Conservation (phyloP, 768 basidiomycete genomes). For the Leccinum imitatum region DNA sequence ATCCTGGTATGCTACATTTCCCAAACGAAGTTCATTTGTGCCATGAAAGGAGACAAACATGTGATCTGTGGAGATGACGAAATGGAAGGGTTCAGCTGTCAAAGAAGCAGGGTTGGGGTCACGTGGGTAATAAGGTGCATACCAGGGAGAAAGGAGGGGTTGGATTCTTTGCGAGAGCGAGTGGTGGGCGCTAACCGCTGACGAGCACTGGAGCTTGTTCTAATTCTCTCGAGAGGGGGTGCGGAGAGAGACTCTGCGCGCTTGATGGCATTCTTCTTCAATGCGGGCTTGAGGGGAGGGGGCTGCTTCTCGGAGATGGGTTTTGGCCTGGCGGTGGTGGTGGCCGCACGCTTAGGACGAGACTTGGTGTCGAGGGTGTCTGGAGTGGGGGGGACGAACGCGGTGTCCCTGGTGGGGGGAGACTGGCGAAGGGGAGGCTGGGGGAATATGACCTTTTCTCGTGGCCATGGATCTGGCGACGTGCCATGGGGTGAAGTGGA, state of each 20-base stretch:
- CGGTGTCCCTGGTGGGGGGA: slow-evolving; percentile 7
- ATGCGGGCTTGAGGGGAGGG: slow-evolving; percentile 52
- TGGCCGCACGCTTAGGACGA: slow-evolving; percentile 37
- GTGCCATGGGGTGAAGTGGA: slow-evolving; percentile 33
- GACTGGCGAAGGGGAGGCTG: slow-evolving; percentile 23
- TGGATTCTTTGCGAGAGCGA: slow-evolving; percentile 37
- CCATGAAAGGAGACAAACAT: slow-evolving; percentile 70
- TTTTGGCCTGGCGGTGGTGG: slow-evolving; percentile 19
- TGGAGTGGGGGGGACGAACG: slow-evolving; percentile 29
- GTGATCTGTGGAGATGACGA: slow-evolving; percentile 49
- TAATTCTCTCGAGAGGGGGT: slow-evolving; percentile 36
- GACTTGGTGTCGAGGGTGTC: slow-evolving; percentile 27
- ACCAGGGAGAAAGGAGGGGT: slow-evolving; percentile 35
- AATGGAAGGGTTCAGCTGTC: slow-evolving; percentile 24
- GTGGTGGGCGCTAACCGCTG: slow-evolving; percentile 32
- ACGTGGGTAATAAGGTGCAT: slow-evolving; percentile 1
- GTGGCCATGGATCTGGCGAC: slow-evolving; percentile 33
- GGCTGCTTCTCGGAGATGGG: slow-evolving; percentile 33
- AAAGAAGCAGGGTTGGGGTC: slow-evolving; percentile 17
- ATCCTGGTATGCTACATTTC: slow-evolving; percentile 46
- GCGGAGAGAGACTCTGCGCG: slow-evolving; percentile 25
- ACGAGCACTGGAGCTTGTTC: slow-evolving; percentile 42
- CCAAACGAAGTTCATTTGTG: slow-evolving; percentile 57
- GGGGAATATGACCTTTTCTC: slow-evolving; percentile 35
- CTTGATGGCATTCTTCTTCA: slow-evolving; percentile 47